Evolutionary conservation across 345 rosid genomes (phyloP), one percentile per base, ranked within the genome.

Genomic region (Rhodomyrtus tomentosa): DNA sequence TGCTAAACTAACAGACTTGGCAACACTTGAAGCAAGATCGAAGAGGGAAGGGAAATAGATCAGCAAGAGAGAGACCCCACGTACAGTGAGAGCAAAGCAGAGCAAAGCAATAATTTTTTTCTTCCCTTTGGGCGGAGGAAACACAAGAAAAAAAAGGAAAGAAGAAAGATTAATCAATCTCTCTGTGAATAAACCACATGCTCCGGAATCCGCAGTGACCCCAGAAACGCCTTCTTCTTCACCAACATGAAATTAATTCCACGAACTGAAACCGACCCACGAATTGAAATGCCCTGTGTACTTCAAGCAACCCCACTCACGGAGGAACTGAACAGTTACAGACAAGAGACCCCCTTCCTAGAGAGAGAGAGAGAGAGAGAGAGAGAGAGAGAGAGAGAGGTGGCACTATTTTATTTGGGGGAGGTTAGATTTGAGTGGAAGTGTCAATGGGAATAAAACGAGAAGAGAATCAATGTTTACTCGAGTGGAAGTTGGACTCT

Each of bases 41-140:
- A 87, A 82, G 81, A 88, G 83, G 83, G 88, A 20, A 58, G 27
- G n/a, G 42, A 55, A 58, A 84, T 85, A 86, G 83, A 88, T 86
- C 45, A 86, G 55, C 84, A 83, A 81, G 80, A 80, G 72, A 72
- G 45, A 49, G 52, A 58, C 62, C 89, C 83, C 87, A 87, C 88
- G 90, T 88, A 86, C 90, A 85, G 87, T 88, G 83, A 15, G 83
- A 87, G 54, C 85, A 58, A 89, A 89, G 89, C 90, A 89, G 90
- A 81, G 84, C 29, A 49, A 48, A 16, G 3, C 55, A 85, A 49
- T 58, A 55, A 42, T 36, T 50, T 82, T 15, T 42, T 52, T 80
- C 42, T 53, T n/a, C 84, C 83, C 50, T 53, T 86, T 84, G 52
- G 84, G 85, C 82, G 87, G 51, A 83, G 85, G 51, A 22, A 88